A percentile compares a stretch with the other conserved stretches of the same genome.
Evolutionary conservation across 2,329 filamentous ascomycete species (phyloP).

Genomic region (Elsinoe batatas): DNA sequence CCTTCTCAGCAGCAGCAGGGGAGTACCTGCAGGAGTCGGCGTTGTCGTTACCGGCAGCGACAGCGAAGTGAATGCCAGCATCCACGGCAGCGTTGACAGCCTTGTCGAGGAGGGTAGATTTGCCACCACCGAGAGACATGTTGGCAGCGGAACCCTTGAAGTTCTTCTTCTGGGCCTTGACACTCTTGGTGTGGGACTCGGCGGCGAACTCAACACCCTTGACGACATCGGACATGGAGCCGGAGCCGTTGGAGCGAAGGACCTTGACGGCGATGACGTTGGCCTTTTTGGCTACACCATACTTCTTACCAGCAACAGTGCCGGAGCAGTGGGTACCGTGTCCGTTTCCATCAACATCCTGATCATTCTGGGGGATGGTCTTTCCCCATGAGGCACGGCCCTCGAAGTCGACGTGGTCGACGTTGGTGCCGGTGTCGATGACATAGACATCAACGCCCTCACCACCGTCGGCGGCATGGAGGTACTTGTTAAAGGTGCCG

Average conservation of each 20-base stretch:
- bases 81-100: slow-evolving; percentile 90
- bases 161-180: slow-evolving; percentile 75
- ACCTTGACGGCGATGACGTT: slow-evolving; percentile 97
- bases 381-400: slow-evolving; percentile 93
- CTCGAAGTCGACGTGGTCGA: slow-evolving; percentile 91
- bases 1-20: slow-evolving; percentile 80
- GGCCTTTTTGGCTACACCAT: slow-evolving; percentile 99
- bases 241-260: slow-evolving; percentile 90
- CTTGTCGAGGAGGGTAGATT: slow-evolving; percentile 81
- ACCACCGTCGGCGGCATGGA: slow-evolving; percentile 79
- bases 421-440: slow-evolving; percentile 94
- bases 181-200: slow-evolving; percentile 64
- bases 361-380: slow-evolving; percentile 79
- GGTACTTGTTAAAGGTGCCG: slow-evolving; percentile 95
- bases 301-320: slow-evolving; percentile 96
- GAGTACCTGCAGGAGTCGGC: slow-evolving; percentile 99
- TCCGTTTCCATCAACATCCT: slow-evolving; percentile 87
- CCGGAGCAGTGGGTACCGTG: slow-evolving; percentile 99
- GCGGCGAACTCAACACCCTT: slow-evolving; percentile 97
- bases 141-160: slow-evolving; percentile 99
- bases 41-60: slow-evolving; percentile 97
- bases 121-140: slow-evolving; percentile 98
- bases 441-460: slow-evolving; percentile 98
- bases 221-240: slow-evolving; percentile 97
- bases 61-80: slow-evolving; percentile 90